Conservation (phyloP, 2,329 filamentous ascomycete species). For the Dactylellina drechsleri region DNA sequence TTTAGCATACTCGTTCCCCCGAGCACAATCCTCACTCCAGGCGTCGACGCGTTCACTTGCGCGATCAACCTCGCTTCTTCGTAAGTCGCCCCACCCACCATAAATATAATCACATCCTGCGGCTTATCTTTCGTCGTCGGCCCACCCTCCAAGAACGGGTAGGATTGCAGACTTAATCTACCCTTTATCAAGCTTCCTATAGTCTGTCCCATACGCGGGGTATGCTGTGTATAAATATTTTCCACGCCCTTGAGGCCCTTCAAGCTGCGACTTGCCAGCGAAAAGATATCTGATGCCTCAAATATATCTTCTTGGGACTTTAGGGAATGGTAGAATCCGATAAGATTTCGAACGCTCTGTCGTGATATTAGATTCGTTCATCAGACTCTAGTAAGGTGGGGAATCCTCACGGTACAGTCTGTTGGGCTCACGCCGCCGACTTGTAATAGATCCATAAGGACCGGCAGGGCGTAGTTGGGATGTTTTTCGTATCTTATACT, state of each 20-base stretch:
- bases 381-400: background rate
- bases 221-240: slow-evolving; percentile 98
- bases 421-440: slow-evolving; percentile 84
- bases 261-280: slow-evolving; percentile 84
- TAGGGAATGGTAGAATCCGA: slow-evolving; percentile 86
- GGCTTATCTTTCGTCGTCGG: slow-evolving; percentile 91
- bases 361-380: background rate
- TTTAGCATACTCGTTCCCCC: slow-evolving; percentile 91
- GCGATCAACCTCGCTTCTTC: slow-evolving; percentile 97
- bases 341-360: slow-evolving; percentile 74
- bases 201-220: slow-evolving; percentile 84
- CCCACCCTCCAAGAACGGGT: slow-evolving; percentile 91
- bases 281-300: slow-evolving; percentile 89
- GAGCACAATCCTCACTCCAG: slow-evolving; percentile 86
- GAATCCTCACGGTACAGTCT: slow-evolving; percentile 65
- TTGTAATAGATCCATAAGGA: slow-evolving; percentile 87
- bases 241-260: slow-evolving; percentile 97
- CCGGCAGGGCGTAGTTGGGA: slow-evolving; percentile 81
- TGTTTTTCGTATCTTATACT: slow-evolving; percentile 90
- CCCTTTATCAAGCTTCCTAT: slow-evolving; percentile 95
- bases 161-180: slow-evolving; percentile 82
- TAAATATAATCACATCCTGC: slow-evolving; percentile 94
- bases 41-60: slow-evolving; percentile 89
- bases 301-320: slow-evolving; percentile 81
- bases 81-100: slow-evolving; percentile 91